Base-by-base conservation (phyloP, 2,329 filamentous ascomycete species). In the Whalleya microplaca region DNA sequence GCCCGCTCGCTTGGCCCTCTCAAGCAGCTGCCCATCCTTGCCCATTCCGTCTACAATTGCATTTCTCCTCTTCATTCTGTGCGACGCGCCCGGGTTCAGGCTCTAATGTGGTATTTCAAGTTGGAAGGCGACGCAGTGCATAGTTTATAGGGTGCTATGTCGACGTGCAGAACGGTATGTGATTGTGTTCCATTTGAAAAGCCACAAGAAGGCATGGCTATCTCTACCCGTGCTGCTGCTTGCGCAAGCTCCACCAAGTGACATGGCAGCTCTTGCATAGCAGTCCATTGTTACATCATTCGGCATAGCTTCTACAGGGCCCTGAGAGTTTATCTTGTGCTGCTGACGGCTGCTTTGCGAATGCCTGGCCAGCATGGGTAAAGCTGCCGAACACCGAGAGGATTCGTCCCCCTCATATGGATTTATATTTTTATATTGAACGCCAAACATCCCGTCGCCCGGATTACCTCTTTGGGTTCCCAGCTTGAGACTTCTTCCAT, bases 271-370 rank as follows among this genome's bases (percentile, higher is more conserved):
- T 55, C 44, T 56, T 45, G 58, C 57, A 52, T 59, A 51, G 48
- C 50, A 57, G 45, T 58, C 56, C 59, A 61, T 59, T 43, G 61
- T 63, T 62, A 58, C 61, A 64, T 64, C 61, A 64, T 64, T 27
- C 55, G 43, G 52, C 52, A 60, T 54, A 47, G 58, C 47, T 55
- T 45, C 51, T 58, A 54, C 54, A 58, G 55, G 56, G 56, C 58
- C 56, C 44, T 60, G 50, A 51, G 48, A 51, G 48, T 37, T 46
- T 48, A 58, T 37, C 55, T 54, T 51, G 21, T 49, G 37, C 52
- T 23, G 50, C 52, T 23, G 47, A 51, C 51, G 51, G 50, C 53
- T 51, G 52, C 46, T 54, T 51, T 45, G 44, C 40, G 45, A 51
- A 41, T 45, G 32, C 37, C 41, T 40, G 51, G 23, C 14, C n/a